Evolutionary conservation across 1,284 basidiomycete species (phyloP).

Genomic region (Heliocybe sulcata): DNA sequence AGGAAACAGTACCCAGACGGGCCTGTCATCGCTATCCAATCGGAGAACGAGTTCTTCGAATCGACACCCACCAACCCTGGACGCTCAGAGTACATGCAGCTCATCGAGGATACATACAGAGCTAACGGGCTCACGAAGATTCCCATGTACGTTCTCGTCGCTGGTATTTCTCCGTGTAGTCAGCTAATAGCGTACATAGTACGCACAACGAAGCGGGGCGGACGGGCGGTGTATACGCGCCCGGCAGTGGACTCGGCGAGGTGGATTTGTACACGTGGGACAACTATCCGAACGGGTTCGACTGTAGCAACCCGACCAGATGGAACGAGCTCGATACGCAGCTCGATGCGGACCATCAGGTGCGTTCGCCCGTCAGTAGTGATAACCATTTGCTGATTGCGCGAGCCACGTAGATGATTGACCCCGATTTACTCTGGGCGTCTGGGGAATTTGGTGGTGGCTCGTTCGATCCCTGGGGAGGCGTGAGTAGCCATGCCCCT

Average conservation of each 20-base stretch:
- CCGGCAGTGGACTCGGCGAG: slow-evolving; percentile 22
- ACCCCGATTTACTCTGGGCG: slow-evolving; percentile 25
- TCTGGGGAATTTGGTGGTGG: slow-evolving; percentile 30
- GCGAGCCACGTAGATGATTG: slow-evolving; percentile 12
- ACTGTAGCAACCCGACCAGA: slow-evolving; percentile 36
- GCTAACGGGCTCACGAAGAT: slow-evolving; percentile 33
- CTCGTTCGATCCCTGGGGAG: slow-evolving; percentile 20
- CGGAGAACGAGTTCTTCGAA: slow-evolving; percentile 41
- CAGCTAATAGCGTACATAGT: slow-evolving; percentile 8
- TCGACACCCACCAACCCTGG: slow-evolving; percentile 15
- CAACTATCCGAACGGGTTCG: slow-evolving; percentile 42
- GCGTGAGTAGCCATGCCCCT: slow-evolving; percentile 8
- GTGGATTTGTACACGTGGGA: slow-evolving; percentile 44
- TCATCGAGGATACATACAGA: slow-evolving; percentile 29
- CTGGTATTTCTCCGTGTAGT: neutral
- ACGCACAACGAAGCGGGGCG: slow-evolving; percentile 33
- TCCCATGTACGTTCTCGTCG: slow-evolving; percentile 15
- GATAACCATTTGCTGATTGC: neutral
- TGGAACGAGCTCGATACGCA: slow-evolving; percentile 34
- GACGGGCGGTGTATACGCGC: slow-evolving; percentile 8
- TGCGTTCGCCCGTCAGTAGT: slow-evolving; percentile 13
- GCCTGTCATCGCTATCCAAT: slow-evolving; percentile 40
- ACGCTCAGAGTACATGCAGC: slow-evolving; percentile 27
- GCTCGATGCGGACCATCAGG: slow-evolving; percentile 18
- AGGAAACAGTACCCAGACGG: slow-evolving; percentile 30